These are phyloP conservation scores for Rhizophagus sp. DNA, from an alignment of 192 early-diverging fungal genomes.

Conservation along the genomic window DNA sequence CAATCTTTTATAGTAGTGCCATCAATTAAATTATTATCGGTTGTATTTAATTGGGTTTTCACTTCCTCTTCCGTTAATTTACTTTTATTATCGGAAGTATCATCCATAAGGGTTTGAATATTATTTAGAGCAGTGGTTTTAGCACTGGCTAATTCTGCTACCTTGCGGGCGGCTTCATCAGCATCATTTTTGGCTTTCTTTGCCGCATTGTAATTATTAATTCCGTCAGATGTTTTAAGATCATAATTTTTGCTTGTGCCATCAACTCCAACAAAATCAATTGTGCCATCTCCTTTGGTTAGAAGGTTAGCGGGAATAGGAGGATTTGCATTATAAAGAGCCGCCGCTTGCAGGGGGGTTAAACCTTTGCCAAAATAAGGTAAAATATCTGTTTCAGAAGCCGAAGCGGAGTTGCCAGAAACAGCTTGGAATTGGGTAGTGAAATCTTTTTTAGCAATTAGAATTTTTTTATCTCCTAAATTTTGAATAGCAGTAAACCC, in stretches of 20 bases:
- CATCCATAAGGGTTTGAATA: not conserved
- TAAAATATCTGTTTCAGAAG: not conserved
- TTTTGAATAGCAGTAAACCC: not conserved
- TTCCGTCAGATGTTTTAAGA: not conserved
- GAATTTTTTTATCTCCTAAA: not conserved
- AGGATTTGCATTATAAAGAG: slow-evolving; percentile 1
- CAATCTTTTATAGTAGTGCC: not conserved
- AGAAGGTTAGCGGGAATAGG: not conserved
- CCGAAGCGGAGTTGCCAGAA: not conserved
- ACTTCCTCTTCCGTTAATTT: slow-evolving; percentile 1
- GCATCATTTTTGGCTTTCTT: slow-evolving; percentile 11
- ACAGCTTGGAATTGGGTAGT: too few species aligned
- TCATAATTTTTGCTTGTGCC: not conserved
- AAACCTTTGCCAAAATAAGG: not conserved
- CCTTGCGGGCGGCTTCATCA: not conserved
- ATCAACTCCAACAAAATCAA: not conserved
- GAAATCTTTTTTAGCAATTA: too few species aligned
- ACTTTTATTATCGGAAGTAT: not conserved
- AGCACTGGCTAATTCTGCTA: not conserved
- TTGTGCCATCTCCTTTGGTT: not conserved
- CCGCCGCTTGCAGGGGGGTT: not conserved
- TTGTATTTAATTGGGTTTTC: slow-evolving; percentile 3
- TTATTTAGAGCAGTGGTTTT: not conserved
- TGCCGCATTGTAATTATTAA: not conserved
- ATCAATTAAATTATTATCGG: not conserved